Evolutionary conservation across 106 monocot genomes (phyloP), one percentile per base, ranked within the genome.

Genomic region (Xerophyta viscosa): DNA sequence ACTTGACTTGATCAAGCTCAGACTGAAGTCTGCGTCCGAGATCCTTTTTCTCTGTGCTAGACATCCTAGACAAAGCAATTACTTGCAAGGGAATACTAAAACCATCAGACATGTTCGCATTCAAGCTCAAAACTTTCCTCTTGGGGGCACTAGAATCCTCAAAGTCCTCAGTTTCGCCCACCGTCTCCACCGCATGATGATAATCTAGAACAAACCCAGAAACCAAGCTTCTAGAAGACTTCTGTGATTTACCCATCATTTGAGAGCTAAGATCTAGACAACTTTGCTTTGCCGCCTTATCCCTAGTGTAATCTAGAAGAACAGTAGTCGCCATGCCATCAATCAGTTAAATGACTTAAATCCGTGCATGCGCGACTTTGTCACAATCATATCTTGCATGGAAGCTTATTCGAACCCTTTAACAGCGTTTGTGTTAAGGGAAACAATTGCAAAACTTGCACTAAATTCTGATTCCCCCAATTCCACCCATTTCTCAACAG

Each of bases 121-220:
- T 89, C 51, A 88, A 56, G 60, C 58, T 85, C 19, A 80, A 78
- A 48, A 72, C 71, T 54, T 82, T 96, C 56, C 84, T 78, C 70
- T 82, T 85, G 2, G 81, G 76, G 1, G 75, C 59, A 69, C 55
- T 73, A 1, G 88, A 88, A 50, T 79, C 76, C 52, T 78, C 71
- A 47, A 84, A 71, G 23, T 77, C 78, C 63, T 89, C 85, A 0
- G 88, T 81, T 50, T 96, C 96, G 6, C 70, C 88, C 10, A 88
- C 48, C 8, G 75, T 79, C 55, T 96, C 96, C 30, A 74, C 85
- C 20, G 75, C 67, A 57, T 96, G 78, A 5, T 73, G 70, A 19
- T 76, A 76, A 12, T 85, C 96, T 3, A 84, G 73, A 39, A 77
- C 63, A 50, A 73, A 81, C 2, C 71, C 81, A n/a, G 79, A 58